These are phyloP conservation scores for Talaromyces ruber DNA, from an alignment of 495 filamentous ascomycete genomes.

Conservation along the genomic window DNA sequence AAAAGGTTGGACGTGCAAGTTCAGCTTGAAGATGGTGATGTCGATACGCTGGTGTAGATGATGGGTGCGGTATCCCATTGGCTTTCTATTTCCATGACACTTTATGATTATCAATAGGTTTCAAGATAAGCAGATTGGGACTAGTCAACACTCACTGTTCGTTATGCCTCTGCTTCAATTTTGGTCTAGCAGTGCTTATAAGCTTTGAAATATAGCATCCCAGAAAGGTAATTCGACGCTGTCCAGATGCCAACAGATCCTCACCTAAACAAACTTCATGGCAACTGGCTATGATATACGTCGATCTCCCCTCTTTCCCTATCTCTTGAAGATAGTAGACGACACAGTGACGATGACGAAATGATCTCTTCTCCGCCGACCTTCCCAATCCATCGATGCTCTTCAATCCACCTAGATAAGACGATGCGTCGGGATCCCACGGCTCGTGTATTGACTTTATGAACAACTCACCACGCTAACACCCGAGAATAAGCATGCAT, in stretches of 20 bases:
- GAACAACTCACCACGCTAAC: background rate
- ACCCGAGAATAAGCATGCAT: background rate
- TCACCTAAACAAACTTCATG: background rate
- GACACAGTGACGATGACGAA: background rate
- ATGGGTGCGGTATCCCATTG: background rate
- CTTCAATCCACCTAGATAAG: slow-evolving; percentile 1
- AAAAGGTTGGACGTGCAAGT: slow-evolving; percentile 62
- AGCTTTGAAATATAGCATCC: background rate
- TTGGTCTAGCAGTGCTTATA: background rate
- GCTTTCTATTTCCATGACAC: background rate
- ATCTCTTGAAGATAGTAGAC: background rate
- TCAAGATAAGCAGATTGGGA: background rate
- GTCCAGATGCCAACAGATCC: background rate
- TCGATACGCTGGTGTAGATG: background rate
- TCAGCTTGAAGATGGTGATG: slow-evolving; percentile 29
- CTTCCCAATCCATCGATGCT: slow-evolving; percentile 19
- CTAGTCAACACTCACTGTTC: background rate
- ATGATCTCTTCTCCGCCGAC: slow-evolving; percentile 12
- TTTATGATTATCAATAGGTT: background rate
- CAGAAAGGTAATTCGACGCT: background rate
- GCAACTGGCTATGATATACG: background rate
- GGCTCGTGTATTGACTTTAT: background rate
- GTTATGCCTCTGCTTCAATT: background rate
- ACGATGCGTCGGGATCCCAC: background rate
- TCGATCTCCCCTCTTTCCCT: background rate